Percentiles rank a stretch among this genome's conserved stretches.
These are phyloP conservation scores for Geotrichum restrictum DNA, from an alignment of 1,139 yeast genomes.

Conservation along the genomic window DNA sequence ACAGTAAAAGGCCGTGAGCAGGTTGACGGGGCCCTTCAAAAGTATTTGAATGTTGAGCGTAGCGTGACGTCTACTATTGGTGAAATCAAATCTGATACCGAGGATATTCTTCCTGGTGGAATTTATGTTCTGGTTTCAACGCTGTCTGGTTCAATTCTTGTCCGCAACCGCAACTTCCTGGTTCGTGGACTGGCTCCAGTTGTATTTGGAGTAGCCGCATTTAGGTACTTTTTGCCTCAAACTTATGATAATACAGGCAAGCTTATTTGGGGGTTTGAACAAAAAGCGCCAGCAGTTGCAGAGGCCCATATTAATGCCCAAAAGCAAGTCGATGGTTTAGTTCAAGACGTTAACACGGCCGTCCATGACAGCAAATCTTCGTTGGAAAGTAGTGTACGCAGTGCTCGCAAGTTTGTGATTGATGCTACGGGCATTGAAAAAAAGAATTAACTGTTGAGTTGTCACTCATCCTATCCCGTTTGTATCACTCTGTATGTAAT, in stretches of 20 bases:
- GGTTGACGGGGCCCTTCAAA: slow-evolving; percentile 45
- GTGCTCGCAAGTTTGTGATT: slow-evolving; percentile 49
- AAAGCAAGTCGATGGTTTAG: slow-evolving; percentile 47
- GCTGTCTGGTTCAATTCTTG: slow-evolving; percentile 71
- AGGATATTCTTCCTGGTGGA: slow-evolving; percentile 72
- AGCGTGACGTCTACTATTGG: slow-evolving; percentile 65
- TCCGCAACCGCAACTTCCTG: slow-evolving; percentile 64
- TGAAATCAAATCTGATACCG: slow-evolving; percentile 63
- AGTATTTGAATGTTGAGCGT: slow-evolving; percentile 59
- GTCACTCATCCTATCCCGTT: neutral
- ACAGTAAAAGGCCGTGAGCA: slow-evolving; percentile 38
- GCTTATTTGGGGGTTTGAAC: slow-evolving; percentile 64
- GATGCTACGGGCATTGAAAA: slow-evolving; percentile 51
- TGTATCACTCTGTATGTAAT: slow-evolving; percentile 6
- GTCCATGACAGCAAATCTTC: slow-evolving; percentile 37
- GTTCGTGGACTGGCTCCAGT: slow-evolving; percentile 61
- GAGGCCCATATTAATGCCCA: slow-evolving; percentile 54
- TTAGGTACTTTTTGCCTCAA: slow-evolving; percentile 69
- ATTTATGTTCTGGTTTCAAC: slow-evolving; percentile 70
- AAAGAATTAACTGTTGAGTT: neutral
- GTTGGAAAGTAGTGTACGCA: slow-evolving; percentile 43
- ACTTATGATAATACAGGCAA: slow-evolving; percentile 65
- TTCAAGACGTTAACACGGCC: slow-evolving; percentile 44
- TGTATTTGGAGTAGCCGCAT: slow-evolving; percentile 64
- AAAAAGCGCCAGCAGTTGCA: slow-evolving; percentile 63